Percentiles rank a stretch among this genome's conserved stretches.
Evolutionary conservation across 2,329 filamentous ascomycete genomes (phyloP).

Genomic region (Dryadomyces quercivorus): DNA sequence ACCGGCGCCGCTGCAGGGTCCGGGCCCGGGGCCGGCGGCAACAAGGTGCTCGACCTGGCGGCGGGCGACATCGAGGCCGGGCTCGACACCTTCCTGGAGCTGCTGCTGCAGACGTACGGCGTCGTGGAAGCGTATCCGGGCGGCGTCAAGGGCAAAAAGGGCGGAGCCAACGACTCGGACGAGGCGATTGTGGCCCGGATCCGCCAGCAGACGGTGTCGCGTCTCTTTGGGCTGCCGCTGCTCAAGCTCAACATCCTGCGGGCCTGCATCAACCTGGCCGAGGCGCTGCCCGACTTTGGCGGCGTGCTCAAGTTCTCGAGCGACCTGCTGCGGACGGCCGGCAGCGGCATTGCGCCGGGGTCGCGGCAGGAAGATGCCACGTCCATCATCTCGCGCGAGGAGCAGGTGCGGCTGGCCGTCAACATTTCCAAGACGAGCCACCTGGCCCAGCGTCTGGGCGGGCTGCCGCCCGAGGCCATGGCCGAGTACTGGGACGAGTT

Average conservation of each 20-base stretch:
- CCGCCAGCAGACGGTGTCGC: conserved; percentile 40
- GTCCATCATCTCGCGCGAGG: conserved; percentile 62
- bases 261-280: conserved; percentile 86
- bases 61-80: conserved; percentile 55
- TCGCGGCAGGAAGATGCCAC: conserved; percentile 56
- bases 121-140: conserved; percentile 38
- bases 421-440: conserved; percentile 77
- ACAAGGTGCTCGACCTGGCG: conserved; percentile 46
- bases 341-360: conserved; percentile 65
- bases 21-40: conserved; percentile 25
- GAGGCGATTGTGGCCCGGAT: conserved; percentile 44
- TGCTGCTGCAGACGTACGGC: conserved; percentile 52
- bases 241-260: conserved; percentile 80
- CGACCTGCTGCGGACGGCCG: conserved; percentile 69
- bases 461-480: conserved; percentile 31
- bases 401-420: conserved; percentile 71
- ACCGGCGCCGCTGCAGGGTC: conserved; percentile 5
- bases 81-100: conserved; percentile 49
- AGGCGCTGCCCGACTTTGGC: conserved; percentile 82
- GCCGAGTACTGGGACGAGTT: conserved; percentile 98
- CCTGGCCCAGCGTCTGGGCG: conserved; percentile 63
- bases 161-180: conserved; percentile 31
- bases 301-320: conserved; percentile 84
- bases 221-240: conserved; percentile 64
- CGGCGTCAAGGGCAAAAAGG: conserved; percentile 12